These are phyloP conservation scores for Trichosporon sp. DNA, from an alignment of 1,284 basidiomycete species.

Conservation along the genomic window DNA sequence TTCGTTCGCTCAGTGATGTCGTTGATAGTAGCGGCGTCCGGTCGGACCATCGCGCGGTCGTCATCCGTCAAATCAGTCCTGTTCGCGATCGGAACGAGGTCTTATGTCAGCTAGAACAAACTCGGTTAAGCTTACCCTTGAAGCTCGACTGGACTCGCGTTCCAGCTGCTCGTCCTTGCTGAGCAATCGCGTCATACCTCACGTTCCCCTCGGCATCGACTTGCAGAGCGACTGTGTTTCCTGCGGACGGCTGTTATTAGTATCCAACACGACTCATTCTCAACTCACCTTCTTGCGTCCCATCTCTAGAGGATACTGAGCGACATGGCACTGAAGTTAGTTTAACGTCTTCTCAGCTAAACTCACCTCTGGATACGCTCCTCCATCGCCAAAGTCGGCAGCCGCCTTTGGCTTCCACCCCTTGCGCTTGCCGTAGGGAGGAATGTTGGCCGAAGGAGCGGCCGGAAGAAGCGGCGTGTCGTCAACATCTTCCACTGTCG, in stretches of 20 bases:
- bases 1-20: conserved; percentile 84
- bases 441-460: conserved; percentile 24
- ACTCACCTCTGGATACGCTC: conserved; percentile 76
- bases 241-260: conserved; percentile 64
- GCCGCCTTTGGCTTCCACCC: conserved; percentile 79
- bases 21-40: conserved; percentile 83
- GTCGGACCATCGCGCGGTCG: conserved; percentile 74
- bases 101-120: conserved; percentile 43
- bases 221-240: conserved; percentile 90
- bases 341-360: not conserved
- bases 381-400: conserved; percentile 88
- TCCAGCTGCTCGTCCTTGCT: conserved; percentile 82
- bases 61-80: conserved; percentile 79
- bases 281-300: conserved; percentile 81
- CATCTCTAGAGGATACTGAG: conserved; percentile 94
- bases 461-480: conserved; percentile 24
- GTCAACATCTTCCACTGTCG: conserved; percentile 29
- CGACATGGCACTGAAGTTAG: conserved; percentile 67
- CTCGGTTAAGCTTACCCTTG: conserved; percentile 53
- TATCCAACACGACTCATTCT: not conserved
- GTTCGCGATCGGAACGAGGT: conserved; percentile 86
- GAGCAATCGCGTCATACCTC: conserved; percentile 93
- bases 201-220: conserved; percentile 95
- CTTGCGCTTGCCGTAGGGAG: conserved; percentile 68
- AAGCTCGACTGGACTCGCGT: conserved; percentile 88